Evolutionary conservation across 2,329 filamentous ascomycete species (phyloP).

Genomic region (Ilyonectria mors-panacis): DNA sequence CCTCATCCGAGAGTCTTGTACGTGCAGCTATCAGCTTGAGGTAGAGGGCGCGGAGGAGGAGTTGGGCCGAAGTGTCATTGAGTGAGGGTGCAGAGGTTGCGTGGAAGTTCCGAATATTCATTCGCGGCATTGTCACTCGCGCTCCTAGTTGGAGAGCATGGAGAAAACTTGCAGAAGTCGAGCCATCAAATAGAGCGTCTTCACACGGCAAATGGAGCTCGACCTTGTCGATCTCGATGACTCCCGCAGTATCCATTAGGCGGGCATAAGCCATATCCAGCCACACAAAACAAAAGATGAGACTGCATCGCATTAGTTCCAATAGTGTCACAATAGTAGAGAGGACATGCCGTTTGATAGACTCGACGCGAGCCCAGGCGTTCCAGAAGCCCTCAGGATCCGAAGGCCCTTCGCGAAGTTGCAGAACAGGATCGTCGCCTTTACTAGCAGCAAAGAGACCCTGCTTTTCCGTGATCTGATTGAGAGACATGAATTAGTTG

Average conservation of each 20-base stretch:
- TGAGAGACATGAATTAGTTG: background rate
- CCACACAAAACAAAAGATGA: slow-evolving; percentile 22
- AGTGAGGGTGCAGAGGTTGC: background rate
- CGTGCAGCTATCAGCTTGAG: slow-evolving; percentile 17
- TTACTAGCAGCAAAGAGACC: slow-evolving; percentile 18
- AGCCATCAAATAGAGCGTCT: slow-evolving; percentile 24
- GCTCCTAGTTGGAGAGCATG: background rate
- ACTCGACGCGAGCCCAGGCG: slow-evolving; percentile 27
- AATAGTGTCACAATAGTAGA: background rate
- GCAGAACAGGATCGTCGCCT: background rate
- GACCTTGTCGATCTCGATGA: slow-evolving; percentile 27
- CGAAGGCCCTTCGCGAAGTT: slow-evolving; percentile 2
- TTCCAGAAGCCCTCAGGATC: slow-evolving; percentile 17
- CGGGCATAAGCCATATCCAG: slow-evolving; percentile 32
- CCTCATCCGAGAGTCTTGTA: slow-evolving; percentile 1
- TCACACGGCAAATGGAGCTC: slow-evolving; percentile 29
- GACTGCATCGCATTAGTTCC: background rate
- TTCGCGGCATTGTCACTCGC: slow-evolving; percentile 17
- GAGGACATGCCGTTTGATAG: slow-evolving; percentile 24
- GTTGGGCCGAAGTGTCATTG: slow-evolving; percentile 24
- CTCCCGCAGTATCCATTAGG: slow-evolving; percentile 15
- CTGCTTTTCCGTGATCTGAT: slow-evolving; percentile 16
- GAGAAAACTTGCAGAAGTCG: slow-evolving; percentile 16
- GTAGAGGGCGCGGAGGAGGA: slow-evolving; percentile 27
- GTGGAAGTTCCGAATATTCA: slow-evolving; percentile 7